Evolutionary conservation across 768 basidiomycete species (phyloP).

Genomic region (Tubosaeta brunneosetosa): DNA sequence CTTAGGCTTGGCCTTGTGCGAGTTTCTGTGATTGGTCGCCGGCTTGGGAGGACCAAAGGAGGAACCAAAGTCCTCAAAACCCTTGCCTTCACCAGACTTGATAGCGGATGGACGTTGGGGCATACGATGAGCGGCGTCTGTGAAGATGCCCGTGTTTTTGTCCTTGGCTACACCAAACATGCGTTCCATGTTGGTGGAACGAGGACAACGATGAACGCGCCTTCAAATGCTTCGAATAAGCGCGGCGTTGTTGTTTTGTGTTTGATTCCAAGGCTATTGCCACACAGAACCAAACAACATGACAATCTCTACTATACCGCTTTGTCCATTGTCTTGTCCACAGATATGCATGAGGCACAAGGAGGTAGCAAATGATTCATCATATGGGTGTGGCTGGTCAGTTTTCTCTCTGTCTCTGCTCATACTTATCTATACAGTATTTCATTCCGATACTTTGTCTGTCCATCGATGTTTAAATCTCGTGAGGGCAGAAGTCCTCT

Average conservation of each 20-base stretch:
- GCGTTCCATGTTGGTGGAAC: slow-evolving; percentile 19
- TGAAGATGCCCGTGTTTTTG: neutral
- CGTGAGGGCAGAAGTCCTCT: no score
- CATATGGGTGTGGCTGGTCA: no score
- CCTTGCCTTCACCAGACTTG: slow-evolving; percentile 24
- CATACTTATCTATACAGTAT: no score
- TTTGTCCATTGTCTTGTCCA: no score
- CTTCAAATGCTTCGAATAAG: slow-evolving; percentile 2
- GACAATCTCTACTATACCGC: no score
- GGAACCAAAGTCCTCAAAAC: slow-evolving; percentile 24
- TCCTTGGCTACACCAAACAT: neutral
- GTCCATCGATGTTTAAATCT: no score
- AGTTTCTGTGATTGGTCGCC: neutral
- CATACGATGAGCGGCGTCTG: slow-evolving; percentile 22
- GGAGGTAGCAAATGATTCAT: no score
- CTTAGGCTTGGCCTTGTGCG: slow-evolving; percentile 12
- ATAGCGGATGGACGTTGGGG: slow-evolving; percentile 19
- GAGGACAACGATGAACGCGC: neutral
- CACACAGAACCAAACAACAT: slow-evolving; percentile 1
- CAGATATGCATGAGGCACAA: no score
- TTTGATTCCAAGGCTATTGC: slow-evolving; percentile 24
- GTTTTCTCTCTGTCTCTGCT: no score
- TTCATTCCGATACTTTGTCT: no score
- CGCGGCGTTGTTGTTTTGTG: slow-evolving; percentile 28
- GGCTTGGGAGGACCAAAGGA: slow-evolving; percentile 14